These are phyloP conservation scores for Herpotrichia juniperi DNA, from an alignment of 2,329 filamentous ascomycete genomes.

Conservation along the genomic window DNA sequence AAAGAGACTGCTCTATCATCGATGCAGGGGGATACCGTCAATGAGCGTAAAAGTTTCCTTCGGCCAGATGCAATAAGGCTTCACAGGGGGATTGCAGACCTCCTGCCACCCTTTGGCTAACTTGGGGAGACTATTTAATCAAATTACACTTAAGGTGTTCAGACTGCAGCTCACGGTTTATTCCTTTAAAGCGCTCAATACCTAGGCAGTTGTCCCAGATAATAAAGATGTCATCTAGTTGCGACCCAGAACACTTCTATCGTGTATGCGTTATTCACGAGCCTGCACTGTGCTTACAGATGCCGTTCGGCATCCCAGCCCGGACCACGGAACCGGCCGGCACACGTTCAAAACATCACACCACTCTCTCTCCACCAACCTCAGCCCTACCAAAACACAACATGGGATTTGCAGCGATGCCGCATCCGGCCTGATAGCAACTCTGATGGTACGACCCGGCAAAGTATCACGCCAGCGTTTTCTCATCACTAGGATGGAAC, in stretches of 20 bases:
- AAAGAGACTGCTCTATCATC: too few species aligned
- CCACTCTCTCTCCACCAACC: background rate
- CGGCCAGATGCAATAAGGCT: too few species aligned
- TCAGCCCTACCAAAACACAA: background rate
- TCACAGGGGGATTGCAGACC: too few species aligned
- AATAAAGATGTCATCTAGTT: background rate
- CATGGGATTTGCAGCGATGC: background rate
- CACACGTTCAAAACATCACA: background rate
- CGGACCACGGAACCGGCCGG: background rate
- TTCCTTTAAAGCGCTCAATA: too few species aligned
- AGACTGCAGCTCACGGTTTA: too few species aligned
- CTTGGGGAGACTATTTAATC: too few species aligned
- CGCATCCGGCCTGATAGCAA: background rate
- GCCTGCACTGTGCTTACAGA: background rate
- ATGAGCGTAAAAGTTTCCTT: too few species aligned
- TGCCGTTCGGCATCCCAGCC: background rate
- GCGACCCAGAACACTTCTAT: too few species aligned
- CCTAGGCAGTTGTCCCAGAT: background rate
- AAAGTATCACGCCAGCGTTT: conserved; percentile 1
- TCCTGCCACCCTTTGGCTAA: too few species aligned
- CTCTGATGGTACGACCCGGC: background rate
- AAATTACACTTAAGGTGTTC: too few species aligned
- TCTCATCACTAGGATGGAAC: background rate
- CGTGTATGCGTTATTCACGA: background rate
- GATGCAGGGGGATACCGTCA: too few species aligned